Evolutionary conservation across 129 eudicot genomes (phyloP).

Genomic region (Sambucus nigra): DNA sequence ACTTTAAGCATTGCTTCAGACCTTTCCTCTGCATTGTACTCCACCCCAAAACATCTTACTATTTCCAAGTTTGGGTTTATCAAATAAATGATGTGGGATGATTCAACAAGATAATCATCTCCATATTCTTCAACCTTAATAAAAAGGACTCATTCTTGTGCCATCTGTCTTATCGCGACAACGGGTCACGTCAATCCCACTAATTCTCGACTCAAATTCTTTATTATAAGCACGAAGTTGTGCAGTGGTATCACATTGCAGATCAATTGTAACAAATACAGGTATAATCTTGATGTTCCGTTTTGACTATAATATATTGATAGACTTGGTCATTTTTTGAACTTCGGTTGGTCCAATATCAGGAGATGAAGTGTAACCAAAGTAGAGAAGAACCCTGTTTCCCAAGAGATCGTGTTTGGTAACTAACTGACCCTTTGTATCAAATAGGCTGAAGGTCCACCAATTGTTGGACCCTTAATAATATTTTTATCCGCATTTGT

Average conservation of each 20-base stretch:
- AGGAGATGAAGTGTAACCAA: conserved; percentile 96
- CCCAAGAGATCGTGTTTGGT: conserved; percentile 61
- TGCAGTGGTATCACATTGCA: conserved; percentile 73
- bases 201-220: conserved; percentile 76
- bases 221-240: conserved; percentile 72
- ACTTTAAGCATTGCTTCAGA: conserved; percentile 52
- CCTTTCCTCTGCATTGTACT: conserved; percentile 59
- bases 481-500: conserved; percentile 41
- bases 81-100: conserved; percentile 75
- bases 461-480: conserved; percentile 62
- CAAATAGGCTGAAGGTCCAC: conserved; percentile 71
- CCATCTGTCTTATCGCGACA: conserved; percentile 64
- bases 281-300: conserved; percentile 53
- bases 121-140: conserved; percentile 84
- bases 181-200: conserved; percentile 80
- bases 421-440: conserved; percentile 48
- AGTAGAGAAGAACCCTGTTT: conserved; percentile 79
- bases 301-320: conserved; percentile 44
- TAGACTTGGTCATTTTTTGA: conserved; percentile 56
- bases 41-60: conserved; percentile 62
- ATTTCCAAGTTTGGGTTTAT: conserved; percentile 71
- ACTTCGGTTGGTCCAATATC: conserved; percentile 91
- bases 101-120: conserved; percentile 76
- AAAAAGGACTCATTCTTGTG: conserved; percentile 73
- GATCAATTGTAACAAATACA: conserved; percentile 82